Percentiles rank a stretch among this genome's conserved stretches.
These are phyloP conservation scores for Fusarium udum DNA, from an alignment of 2,329 filamentous ascomycete species.

Conservation along the genomic window DNA sequence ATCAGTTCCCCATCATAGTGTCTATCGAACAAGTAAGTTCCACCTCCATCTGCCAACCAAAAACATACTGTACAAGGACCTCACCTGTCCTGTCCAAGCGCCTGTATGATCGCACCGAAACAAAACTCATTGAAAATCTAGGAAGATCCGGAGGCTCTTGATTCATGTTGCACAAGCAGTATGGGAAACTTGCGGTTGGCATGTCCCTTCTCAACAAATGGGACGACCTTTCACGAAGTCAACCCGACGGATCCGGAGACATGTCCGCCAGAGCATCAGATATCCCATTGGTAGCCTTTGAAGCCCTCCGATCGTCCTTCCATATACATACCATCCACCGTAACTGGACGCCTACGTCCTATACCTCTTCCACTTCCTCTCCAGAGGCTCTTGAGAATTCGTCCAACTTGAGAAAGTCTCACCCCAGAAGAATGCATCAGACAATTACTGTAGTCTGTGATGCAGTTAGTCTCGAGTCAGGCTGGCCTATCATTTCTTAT, in stretches of 20 bases:
- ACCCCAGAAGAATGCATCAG: background rate
- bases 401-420: background rate
- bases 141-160: background rate
- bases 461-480: background rate
- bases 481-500: background rate
- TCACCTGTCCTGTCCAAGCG: background rate
- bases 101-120: background rate
- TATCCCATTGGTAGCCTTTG: background rate
- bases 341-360: background rate
- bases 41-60: too few relatives aligned
- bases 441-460: background rate
- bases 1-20: background rate
- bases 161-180: background rate
- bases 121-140: background rate
- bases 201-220: background rate
- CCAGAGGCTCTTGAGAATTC: background rate
- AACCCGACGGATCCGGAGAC: background rate
- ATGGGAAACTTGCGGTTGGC: background rate
- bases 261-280: background rate
- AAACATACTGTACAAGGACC: background rate
- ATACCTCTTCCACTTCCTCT: background rate
- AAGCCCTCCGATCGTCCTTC: background rate
- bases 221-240: background rate
- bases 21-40: background rate
- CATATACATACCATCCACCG: background rate